Evolutionary conservation across 768 basidiomycete species (phyloP), one percentile per base, ranked within the genome.

Genomic region (Phylloporus sp.): DNA sequence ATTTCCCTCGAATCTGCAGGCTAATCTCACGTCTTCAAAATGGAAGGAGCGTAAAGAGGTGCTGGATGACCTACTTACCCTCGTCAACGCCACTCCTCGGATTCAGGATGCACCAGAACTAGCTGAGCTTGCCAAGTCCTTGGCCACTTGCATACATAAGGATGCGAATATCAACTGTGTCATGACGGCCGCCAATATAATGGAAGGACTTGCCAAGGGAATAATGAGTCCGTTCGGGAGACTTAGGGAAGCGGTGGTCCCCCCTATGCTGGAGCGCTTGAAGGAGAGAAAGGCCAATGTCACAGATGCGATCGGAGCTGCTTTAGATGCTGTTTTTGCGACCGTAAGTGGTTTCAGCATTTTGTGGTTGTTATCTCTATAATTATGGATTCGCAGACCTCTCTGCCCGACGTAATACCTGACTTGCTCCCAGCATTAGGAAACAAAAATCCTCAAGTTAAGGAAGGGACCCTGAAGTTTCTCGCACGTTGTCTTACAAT

Each of bases 11-110:
- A 82, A 83, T 46, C 73, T 97, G 50, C 80, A 88, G 48, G 72
- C 82, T 3, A 72, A 77, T 41, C 74, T 99, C 40, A 78, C 82
- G 20, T 98, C 96, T 5, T 82, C 90, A 1, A 97, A 98, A 67
- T 99, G 96, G 96, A 98, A 99, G 61, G 96, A 99, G 55, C 81
- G 91, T 32, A 93, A 97, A 61, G 89, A 94, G 57, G 87, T 80
- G 3, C 71, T 98, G 26, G 93, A 96, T 53, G 90, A 90, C 22
- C 74, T 95, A 20, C 73, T 82, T 36, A 77, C 78, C 3, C 68
- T 90, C 28, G 68, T 98, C 24, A 78, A 78, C 43, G 70, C 80
- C 8, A 77, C 84, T 3, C 82, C 85, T 11, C 79, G 83, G 47
- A 86, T 97, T 57, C 82, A 82, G 57, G 92, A 95, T 57, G 74